Base-by-base conservation (phyloP, 2,329 filamentous ascomycete species). In the Aspergillus sojae region DNA sequence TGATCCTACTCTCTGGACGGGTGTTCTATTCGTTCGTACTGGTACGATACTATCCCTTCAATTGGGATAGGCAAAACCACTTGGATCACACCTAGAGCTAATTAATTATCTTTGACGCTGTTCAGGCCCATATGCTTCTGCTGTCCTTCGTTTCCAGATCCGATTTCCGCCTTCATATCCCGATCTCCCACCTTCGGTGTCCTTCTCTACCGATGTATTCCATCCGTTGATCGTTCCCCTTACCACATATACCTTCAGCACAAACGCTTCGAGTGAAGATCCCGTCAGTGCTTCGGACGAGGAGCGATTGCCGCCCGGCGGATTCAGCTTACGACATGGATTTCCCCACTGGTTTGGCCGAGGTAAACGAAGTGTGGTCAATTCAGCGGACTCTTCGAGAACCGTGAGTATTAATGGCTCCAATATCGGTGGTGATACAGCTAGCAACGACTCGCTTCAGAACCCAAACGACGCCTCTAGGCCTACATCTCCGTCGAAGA, bases 231-330 rank as follows among this genome's bases (percentile, higher is more conserved):
- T 98, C 69, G 93, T 94, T 9, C 94, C 95, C 43, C 84, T 96
- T 65, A 97, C 93, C n/a, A 97, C 93, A 4, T 96, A 97, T 79
- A 95, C 92, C 74, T 96, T 96, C 81, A 91, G 92, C 48, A 93
- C 92, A 65, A 89, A 91, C 62, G 88, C 91, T 41, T 87, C 91
- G 65, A 89, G 89, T 65, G 86, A 86, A 61, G 92, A 91, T 55
- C 92, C 92, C 0, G 90, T 94, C 65, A 94, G 91, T 75, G 92
- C 93, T 10, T 90, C 89, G 2, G 93, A 97, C 70, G 89, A 92
- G 39, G 92, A 96, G 74, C 84, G 91, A 16, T 81, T 97, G 58
- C 91, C 93, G 0, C 94, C 94, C 0, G 95, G 94, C 2, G 92
- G 93, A 0, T 97, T 97, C 80, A 96, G 91, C 72, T 82, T 98